Percentiles rank a stretch among this genome's conserved stretches.
phyloP scores from a whole-genome alignment of 108 stramenopile genomes.

The Mediolabrus comicus region DNA sequence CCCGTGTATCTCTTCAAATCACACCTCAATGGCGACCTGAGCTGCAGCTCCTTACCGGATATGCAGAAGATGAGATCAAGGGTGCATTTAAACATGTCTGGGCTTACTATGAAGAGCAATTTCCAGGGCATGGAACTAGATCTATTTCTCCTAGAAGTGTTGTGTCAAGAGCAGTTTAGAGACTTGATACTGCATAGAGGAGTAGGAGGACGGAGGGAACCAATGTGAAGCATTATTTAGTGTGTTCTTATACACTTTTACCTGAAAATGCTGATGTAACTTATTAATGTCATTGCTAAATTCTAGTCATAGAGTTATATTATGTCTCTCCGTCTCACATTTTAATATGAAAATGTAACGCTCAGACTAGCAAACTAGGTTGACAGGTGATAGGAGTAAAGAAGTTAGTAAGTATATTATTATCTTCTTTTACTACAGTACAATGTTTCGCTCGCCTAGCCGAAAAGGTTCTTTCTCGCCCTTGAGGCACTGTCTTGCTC shows the following conservation, averaged over 20 bases:
- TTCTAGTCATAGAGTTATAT: no score
- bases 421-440: slow-evolving; percentile 38
- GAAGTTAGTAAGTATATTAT: no score
- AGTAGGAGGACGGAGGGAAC: no score
- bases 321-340: no score
- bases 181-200: neutral
- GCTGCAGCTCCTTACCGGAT: slow-evolving; percentile 72
- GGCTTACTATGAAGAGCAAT: slow-evolving; percentile 89
- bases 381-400: no score
- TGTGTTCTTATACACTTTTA: slow-evolving; percentile 1
- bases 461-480: slow-evolving; percentile 69
- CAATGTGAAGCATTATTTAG: neutral
- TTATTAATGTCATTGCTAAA: neutral
- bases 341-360: no score
- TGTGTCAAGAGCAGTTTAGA: neutral
- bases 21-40: slow-evolving; percentile 82
- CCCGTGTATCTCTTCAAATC: slow-evolving; percentile 76
- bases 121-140: slow-evolving; percentile 83
- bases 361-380: no score
- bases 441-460: slow-evolving; percentile 67
- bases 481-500: slow-evolving; percentile 52
- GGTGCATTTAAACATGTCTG: slow-evolving; percentile 82
- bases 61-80: slow-evolving; percentile 67
- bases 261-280: neutral
- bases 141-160: slow-evolving; percentile 85